Base-by-base conservation (phyloP, 192 early-diverging fungal species). In the Coemansia sp. region DNA sequence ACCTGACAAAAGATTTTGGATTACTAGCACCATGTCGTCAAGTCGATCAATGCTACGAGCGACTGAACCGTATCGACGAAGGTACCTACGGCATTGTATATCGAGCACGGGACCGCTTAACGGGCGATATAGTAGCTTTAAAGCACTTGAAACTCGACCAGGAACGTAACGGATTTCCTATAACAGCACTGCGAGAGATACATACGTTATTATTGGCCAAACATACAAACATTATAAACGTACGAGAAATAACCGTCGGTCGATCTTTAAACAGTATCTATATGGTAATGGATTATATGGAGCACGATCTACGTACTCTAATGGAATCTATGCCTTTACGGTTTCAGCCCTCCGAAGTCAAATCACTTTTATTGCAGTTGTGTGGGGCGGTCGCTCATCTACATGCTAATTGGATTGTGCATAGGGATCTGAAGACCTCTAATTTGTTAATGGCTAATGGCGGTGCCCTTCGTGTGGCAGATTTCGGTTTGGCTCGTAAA, bases 271-370 rank as follows among this genome's bases (percentile, higher is more conserved):
- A 65, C 73, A 92, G 91, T 73, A 91, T 97, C 33, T 99, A 96
- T 72, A 95, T 97, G 67, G 96, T 95, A 5, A 99, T 99, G 97
- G 97, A 99, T 63, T 99, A 93, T 77, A 90, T 97, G 71, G 95
- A 97, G 41, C 96, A 98, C 73, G 97, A 99, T 68, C 85, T 99
- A 47, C 95, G 97, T 59, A 80, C 90, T 7, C 80, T 99, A 0
- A 95, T 98, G 95, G 93, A 92, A 52, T 83, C 81, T 38, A 97
- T 96, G 94, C 77, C 77, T 3, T 51, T 76, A 5, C 88, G 31
- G 31, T 99, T 99, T 70, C 74, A 92, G 20, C 91, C 92, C 46
- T 94, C 93, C 5, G 97, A 99, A 79, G 89, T 91, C 34, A 94
- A 93, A 59, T 89, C 93, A 0, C 66, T 95, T 44, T 87, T 94